A percentile compares a stretch with the other conserved stretches of the same genome.
Evolutionary conservation across 768 basidiomycete species (phyloP).

Genomic region (Phanerochaete carnosa): DNA sequence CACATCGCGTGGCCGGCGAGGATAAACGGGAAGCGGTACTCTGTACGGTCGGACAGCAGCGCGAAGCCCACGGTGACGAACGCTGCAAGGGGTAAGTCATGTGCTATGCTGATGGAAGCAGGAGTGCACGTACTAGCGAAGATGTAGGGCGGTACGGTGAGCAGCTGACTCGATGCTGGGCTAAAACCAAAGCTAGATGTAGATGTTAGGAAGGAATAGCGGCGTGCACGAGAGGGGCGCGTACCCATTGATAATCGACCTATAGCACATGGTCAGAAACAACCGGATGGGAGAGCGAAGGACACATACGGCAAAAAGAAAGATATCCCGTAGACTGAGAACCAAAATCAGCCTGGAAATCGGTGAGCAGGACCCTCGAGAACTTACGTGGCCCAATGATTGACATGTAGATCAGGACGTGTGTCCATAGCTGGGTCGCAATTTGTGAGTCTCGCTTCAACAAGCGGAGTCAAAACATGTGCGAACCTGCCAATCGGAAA

Average conservation of each 20-base stretch:
- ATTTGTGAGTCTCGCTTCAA: background rate
- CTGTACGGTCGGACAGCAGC: constrained; percentile 53
- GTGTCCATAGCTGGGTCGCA: constrained; percentile 35
- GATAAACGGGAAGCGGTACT: constrained; percentile 58
- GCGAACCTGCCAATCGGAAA: constrained; percentile 61
- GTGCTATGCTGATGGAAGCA: constrained; percentile 50
- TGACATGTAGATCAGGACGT: constrained; percentile 57
- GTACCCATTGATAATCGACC: constrained; percentile 57
- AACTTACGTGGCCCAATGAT: constrained; percentile 32
- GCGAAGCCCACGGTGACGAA: constrained; percentile 50
- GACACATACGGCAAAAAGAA: constrained; percentile 42
- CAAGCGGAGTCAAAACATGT: background rate
- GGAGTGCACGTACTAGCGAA: constrained; percentile 52
- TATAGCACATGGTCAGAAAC: constrained; percentile 19
- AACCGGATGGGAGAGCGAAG: background rate
- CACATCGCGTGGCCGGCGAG: constrained; percentile 46
- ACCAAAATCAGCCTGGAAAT: background rate
- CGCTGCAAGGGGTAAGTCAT: constrained; percentile 66
- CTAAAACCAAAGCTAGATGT: constrained; percentile 44
- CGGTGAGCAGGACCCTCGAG: background rate
- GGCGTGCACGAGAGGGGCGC: constrained; percentile 2
- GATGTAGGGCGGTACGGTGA: constrained; percentile 67
- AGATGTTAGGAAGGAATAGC: background rate
- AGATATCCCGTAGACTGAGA: constrained; percentile 63
- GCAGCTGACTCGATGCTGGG: constrained; percentile 53